Evolutionary conservation across 106 monocot species (phyloP).

Genomic region (Allium sativum): DNA sequence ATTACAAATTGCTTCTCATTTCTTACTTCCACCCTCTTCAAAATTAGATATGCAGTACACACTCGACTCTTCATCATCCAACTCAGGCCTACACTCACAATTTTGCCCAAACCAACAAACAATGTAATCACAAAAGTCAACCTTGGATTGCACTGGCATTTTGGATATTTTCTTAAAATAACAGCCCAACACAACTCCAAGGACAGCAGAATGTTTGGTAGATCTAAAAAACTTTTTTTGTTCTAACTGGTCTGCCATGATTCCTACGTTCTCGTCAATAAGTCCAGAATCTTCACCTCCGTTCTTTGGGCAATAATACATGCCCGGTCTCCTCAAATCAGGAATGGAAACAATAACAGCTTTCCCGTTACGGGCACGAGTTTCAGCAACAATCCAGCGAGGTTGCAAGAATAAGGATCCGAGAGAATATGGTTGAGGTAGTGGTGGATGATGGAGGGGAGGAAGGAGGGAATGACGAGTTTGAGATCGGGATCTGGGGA

Average conservation of each 20-base stretch:
- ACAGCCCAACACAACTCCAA: slow-evolving; percentile 59
- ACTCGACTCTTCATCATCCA: slow-evolving; percentile 32
- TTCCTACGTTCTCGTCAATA: slow-evolving; percentile 17
- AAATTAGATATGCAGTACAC: slow-evolving; percentile 3
- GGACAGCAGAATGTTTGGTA: slow-evolving; percentile 65
- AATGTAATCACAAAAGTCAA: slow-evolving; percentile 71
- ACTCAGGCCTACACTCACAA: slow-evolving; percentile 54
- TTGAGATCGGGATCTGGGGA: slow-evolving; percentile 85
- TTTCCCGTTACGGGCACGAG: slow-evolving; percentile 50
- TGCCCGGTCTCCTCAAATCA: slow-evolving; percentile 67
- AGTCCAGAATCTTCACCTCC: background rate
- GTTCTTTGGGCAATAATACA: slow-evolving; percentile 57
- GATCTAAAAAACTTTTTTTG: slow-evolving; percentile 78
- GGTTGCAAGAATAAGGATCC: slow-evolving; percentile 22
- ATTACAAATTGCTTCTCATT: slow-evolving; percentile 9
- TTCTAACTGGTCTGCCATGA: slow-evolving; percentile 71
- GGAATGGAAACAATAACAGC: slow-evolving; percentile 62
- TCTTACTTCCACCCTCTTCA: slow-evolving; percentile 23
- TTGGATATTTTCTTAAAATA: slow-evolving; percentile 53
- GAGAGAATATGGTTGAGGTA: slow-evolving; percentile 65
- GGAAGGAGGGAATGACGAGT: slow-evolving; percentile 66
- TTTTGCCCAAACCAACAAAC: slow-evolving; percentile 79
- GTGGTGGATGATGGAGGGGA: slow-evolving; percentile 67
- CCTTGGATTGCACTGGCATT: slow-evolving; percentile 66
- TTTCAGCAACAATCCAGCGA: slow-evolving; percentile 86